A percentile compares a stretch with the other conserved stretches of the same genome.
Conservation (phyloP, 495 filamentous ascomycete species). For the Aspergillus sparsus region DNA sequence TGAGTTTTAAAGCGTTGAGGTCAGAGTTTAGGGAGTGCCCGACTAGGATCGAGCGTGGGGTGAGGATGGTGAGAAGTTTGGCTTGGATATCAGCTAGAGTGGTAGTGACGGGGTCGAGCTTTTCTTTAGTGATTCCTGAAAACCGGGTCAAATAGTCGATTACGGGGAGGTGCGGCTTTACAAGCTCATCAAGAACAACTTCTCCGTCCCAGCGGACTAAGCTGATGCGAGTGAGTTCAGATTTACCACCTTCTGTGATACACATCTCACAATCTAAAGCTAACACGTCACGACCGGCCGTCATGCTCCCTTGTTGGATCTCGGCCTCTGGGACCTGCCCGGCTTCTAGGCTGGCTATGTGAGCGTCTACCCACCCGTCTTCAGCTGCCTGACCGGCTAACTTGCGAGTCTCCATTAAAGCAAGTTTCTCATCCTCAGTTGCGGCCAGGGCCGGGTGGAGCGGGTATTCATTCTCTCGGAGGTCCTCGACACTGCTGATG, state of each 20-base stretch:
- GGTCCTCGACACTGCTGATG: slow-evolving; percentile 66
- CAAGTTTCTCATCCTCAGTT: slow-evolving; percentile 40
- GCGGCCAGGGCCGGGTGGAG: slow-evolving; percentile 71
- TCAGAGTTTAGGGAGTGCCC: slow-evolving; percentile 94
- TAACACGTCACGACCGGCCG: slow-evolving; percentile 76
- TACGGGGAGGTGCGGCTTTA: slow-evolving; percentile 83
- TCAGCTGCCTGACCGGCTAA: slow-evolving; percentile 44
- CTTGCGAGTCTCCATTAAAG: slow-evolving; percentile 49
- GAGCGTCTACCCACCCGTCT: slow-evolving; percentile 82
- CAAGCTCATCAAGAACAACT: slow-evolving; percentile 81
- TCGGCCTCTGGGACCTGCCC: slow-evolving; percentile 65
- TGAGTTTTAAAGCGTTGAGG: slow-evolving; percentile 75
- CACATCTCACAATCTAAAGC: slow-evolving; percentile 98
- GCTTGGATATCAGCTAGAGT: slow-evolving; percentile 81
- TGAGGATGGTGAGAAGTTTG: slow-evolving; percentile 69
- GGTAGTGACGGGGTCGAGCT: slow-evolving; percentile 78
- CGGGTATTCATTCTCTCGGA: slow-evolving; percentile 78
- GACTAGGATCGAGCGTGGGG: slow-evolving; percentile 74
- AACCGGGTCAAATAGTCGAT: slow-evolving; percentile 84
- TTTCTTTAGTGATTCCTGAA: slow-evolving; percentile 86
- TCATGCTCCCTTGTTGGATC: slow-evolving; percentile 77
- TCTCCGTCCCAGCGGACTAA: slow-evolving; percentile 82
- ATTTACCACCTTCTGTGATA: slow-evolving; percentile 69
- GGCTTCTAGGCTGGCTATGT: slow-evolving; percentile 64
- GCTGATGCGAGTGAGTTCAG: slow-evolving; percentile 84